Evolutionary conservation across 1,139 yeast genomes (phyloP).

Genomic region (Candida tetrigidarum): DNA sequence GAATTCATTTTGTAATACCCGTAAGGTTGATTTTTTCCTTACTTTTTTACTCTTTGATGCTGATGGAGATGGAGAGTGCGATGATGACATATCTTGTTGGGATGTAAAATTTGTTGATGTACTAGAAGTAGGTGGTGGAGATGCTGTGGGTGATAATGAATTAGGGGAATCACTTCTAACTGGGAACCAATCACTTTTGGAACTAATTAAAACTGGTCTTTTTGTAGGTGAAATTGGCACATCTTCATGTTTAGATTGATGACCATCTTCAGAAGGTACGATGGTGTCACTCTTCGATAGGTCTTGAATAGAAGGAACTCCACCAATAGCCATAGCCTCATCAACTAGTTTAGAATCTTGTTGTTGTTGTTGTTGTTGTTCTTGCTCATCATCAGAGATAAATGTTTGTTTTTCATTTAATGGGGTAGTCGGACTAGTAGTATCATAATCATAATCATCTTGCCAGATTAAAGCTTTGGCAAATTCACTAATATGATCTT

Average conservation of each 20-base stretch:
- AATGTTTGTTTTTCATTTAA: conserved; percentile 3
- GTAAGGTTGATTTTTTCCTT: conserved; percentile 16
- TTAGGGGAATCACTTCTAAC: conserved; percentile 29
- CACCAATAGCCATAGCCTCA: not conserved
- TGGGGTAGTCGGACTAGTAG: conserved; percentile 17
- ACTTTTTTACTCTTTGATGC: too few species aligned
- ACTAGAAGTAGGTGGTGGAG: too few species aligned
- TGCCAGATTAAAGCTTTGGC: conserved; percentile 48
- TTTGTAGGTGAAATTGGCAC: conserved; percentile 5
- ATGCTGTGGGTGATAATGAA: conserved; percentile 3
- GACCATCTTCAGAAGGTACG: not conserved
- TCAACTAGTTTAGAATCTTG: not conserved
- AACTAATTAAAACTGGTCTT: conserved; percentile 46
- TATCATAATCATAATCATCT: conserved; percentile 28
- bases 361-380: not conserved
- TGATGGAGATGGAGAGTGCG: too few species aligned
- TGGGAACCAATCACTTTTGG: conserved; percentile 75
- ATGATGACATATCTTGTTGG: too few species aligned
- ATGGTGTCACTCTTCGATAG: not conserved
- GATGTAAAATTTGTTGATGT: too few species aligned
- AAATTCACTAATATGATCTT: conserved; percentile 43
- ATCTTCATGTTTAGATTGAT: not conserved
- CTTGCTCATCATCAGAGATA: conserved; percentile 8
- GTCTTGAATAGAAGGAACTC: not conserved
- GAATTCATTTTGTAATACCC: conserved; percentile 43